These are phyloP conservation scores for Venustampulla echinocandica DNA, from an alignment of 495 filamentous ascomycete genomes.

Conservation along the genomic window DNA sequence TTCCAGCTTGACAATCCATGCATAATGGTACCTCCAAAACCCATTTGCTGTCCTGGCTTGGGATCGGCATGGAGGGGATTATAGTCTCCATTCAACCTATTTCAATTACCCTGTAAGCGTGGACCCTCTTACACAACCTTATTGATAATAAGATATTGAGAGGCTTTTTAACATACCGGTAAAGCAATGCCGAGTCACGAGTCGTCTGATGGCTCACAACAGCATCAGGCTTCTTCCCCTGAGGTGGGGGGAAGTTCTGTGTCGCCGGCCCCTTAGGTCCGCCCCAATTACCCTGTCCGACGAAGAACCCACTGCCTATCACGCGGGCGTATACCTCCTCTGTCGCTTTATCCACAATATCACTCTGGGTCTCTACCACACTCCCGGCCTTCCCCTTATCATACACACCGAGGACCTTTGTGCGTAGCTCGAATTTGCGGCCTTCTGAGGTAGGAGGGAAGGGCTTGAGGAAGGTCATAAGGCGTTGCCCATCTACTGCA, in stretches of 20 bases:
- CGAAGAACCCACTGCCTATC: constrained; percentile 63
- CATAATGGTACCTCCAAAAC: constrained; percentile 81
- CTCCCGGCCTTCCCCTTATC: constrained; percentile 83
- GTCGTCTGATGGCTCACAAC: constrained; percentile 60
- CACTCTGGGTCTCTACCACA: constrained; percentile 72
- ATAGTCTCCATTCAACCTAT: constrained; percentile 76
- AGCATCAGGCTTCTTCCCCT: constrained; percentile 64
- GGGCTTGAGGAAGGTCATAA: constrained; percentile 67
- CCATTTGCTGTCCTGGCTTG: constrained; percentile 78
- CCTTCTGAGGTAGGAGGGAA: constrained; percentile 67
- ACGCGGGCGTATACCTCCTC: constrained; percentile 67
- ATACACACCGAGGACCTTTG: constrained; percentile 78
- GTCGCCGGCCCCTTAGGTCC: constrained; percentile 81
- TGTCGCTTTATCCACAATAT: constrained; percentile 59
- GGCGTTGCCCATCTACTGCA: constrained; percentile 79
- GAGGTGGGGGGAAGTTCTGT: constrained; percentile 64
- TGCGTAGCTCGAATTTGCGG: constrained; percentile 64
- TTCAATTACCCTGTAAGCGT: too few species aligned
- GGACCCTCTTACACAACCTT: constrained; percentile 9
- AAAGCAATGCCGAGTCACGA: constrained; percentile 62
- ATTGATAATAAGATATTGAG: neutral
- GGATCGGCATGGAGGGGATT: constrained; percentile 84
- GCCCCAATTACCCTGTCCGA: constrained; percentile 81
- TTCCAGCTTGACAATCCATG: constrained; percentile 86
- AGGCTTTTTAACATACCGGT: constrained; percentile 40